phyloP scores from a whole-genome alignment of 106 monocot genomes.

The Hemerocallis citrina region DNA sequence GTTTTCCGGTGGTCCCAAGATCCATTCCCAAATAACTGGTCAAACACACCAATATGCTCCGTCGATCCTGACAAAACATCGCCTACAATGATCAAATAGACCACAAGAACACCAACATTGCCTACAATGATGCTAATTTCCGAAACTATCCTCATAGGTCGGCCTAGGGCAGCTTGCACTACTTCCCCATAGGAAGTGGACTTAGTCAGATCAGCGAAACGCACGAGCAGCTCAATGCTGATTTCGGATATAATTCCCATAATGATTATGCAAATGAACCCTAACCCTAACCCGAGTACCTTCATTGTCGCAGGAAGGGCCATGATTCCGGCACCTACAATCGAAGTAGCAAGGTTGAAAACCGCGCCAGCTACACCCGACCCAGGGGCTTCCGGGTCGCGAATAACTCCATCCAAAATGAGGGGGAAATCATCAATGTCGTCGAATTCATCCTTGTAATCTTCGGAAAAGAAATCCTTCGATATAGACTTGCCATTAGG shows the following conservation, averaged over 20 bases:
- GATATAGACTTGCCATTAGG: neutral
- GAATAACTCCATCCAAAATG: slow-evolving; percentile 10
- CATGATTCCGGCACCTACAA: slow-evolving; percentile 94
- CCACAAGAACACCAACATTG: slow-evolving; percentile 74
- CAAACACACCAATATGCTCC: slow-evolving; percentile 56
- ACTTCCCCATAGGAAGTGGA: slow-evolving; percentile 59
- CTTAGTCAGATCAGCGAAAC: slow-evolving; percentile 45
- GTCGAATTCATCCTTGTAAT: slow-evolving; percentile 7
- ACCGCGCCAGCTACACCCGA: slow-evolving; percentile 65
- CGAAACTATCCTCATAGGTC: slow-evolving; percentile 32
- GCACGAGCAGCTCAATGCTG: slow-evolving; percentile 74
- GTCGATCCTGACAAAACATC: slow-evolving; percentile 76
- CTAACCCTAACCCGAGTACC: slow-evolving; percentile 60
- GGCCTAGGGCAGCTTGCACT: slow-evolving; percentile 53
- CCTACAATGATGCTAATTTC: slow-evolving; percentile 71
- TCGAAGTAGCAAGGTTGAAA: slow-evolving; percentile 85
- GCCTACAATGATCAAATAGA: slow-evolving; percentile 80
- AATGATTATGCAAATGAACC: slow-evolving; percentile 39
- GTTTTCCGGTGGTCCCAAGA: slow-evolving; percentile 53
- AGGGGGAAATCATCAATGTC: slow-evolving; percentile 52
- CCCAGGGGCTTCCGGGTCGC: slow-evolving; percentile 2
- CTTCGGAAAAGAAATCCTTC: neutral
- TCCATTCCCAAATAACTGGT: slow-evolving; percentile 56
- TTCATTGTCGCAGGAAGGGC: slow-evolving; percentile 87
- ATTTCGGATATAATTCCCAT: slow-evolving; percentile 77